A percentile compares a stretch with the other conserved stretches of the same genome.
Evolutionary conservation across 257 asterid genomes (phyloP).

Genomic region (Gardenia jasminoides): DNA sequence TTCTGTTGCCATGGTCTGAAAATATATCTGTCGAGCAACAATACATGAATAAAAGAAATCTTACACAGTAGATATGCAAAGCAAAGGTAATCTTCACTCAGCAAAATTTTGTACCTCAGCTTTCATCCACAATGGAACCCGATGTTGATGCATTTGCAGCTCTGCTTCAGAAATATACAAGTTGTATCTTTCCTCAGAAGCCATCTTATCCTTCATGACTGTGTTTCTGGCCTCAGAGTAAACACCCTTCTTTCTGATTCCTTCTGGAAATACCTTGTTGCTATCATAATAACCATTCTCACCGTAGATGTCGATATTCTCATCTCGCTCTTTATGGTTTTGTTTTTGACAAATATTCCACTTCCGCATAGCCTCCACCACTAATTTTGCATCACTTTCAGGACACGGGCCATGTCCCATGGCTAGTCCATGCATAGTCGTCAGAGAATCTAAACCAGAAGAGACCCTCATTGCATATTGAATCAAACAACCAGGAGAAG

Average conservation of each 20-base stretch:
- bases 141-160: conserved; percentile 72
- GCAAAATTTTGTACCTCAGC: conserved; percentile 52
- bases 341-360: conserved; percentile 81
- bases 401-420: conserved; percentile 35
- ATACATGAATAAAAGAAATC: conserved; percentile 18
- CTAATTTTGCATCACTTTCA: conserved; percentile 45
- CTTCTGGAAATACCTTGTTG: conserved; percentile 72
- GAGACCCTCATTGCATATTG: conserved; percentile 63
- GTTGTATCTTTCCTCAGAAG: conserved; percentile 54
- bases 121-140: conserved; percentile 68
- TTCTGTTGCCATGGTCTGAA: conserved; percentile 54
- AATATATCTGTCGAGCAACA: conserved; percentile 51
- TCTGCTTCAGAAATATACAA: conserved; percentile 86
- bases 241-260: conserved; percentile 30
- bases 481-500: conserved; percentile 70
- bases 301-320: conserved; percentile 56
- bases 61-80: conserved; percentile 8
- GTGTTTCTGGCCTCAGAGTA: conserved; percentile 28
- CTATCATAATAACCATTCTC: conserved; percentile 58
- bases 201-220: conserved; percentile 25
- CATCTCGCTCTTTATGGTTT: conserved; percentile 50
- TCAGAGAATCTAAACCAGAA: conserved; percentile 43
- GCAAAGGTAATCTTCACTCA: conserved; percentile 10
- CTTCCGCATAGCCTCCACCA: conserved; percentile 70
- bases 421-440: conserved; percentile 35